Conservation (phyloP, 1,139 yeast species). For the Debaryomyces sp. region DNA sequence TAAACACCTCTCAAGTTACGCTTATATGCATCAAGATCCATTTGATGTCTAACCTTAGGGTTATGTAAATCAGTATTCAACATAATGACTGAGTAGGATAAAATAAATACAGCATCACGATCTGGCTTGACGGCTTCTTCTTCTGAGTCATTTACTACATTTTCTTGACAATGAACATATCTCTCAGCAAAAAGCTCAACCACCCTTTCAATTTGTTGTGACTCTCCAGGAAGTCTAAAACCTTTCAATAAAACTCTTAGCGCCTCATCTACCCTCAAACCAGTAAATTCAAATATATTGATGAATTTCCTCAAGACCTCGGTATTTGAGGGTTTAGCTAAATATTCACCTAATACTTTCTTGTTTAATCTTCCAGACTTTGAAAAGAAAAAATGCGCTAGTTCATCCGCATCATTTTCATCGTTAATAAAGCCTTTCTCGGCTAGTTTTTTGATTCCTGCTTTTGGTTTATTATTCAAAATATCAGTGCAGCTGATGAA, state of each 20-base stretch:
- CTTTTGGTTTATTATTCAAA: constrained; percentile 77
- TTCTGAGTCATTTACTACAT: constrained; percentile 13
- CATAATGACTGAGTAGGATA: constrained; percentile 77
- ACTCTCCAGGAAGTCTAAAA: constrained; percentile 95
- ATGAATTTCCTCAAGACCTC: constrained; percentile 68
- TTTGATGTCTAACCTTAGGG: constrained; percentile 79
- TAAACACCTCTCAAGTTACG: constrained; percentile 80
- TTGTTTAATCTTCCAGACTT: constrained; percentile 85
- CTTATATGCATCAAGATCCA: constrained; percentile 84
- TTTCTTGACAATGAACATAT: constrained; percentile 62
- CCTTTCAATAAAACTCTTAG: constrained; percentile 77
- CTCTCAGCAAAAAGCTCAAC: constrained; percentile 85
- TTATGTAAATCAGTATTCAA: constrained; percentile 78
- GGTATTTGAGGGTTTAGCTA: constrained; percentile 75
- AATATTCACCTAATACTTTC: constrained; percentile 79
- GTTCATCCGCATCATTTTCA: constrained; percentile 52
- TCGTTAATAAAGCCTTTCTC: constrained; percentile 67
- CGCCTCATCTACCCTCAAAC: constrained; percentile 89
- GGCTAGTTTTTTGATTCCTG: constrained; percentile 66
- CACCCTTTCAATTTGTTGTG: constrained; percentile 92
- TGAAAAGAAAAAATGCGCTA: constrained; percentile 76
- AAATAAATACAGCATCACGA: constrained; percentile 69
- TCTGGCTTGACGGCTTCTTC: constrained; percentile 61
- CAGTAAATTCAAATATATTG: constrained; percentile 70
- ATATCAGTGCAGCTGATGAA: constrained; percentile 73